A percentile compares a stretch with the other conserved stretches of the same genome.
Evolutionary conservation across 768 basidiomycete genomes (phyloP).

Genomic region (Tricholoma terreum): DNA sequence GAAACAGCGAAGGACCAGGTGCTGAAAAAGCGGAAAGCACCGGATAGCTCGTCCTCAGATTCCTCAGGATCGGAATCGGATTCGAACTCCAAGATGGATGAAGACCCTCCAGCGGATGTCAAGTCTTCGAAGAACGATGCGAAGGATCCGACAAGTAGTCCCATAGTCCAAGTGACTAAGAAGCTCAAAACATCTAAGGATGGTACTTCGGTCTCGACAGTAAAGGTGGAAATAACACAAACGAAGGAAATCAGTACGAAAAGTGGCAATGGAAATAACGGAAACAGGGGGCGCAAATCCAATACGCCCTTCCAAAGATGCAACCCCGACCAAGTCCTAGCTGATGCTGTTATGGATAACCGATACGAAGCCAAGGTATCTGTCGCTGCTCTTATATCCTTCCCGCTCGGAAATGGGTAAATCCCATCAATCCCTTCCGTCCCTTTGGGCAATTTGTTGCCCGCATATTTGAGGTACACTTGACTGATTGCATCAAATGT

Average conservation of each 20-base stretch:
- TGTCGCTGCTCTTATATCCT: conserved; percentile 5
- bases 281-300: conserved; percentile 35
- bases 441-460: neutral
- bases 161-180: conserved; percentile 45
- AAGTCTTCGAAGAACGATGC: conserved; percentile 4
- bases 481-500: neutral
- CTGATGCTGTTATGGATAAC: conserved; percentile 54
- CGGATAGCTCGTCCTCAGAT: conserved; percentile 6
- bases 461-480: neutral
- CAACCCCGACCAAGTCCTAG: conserved; percentile 55
- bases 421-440: neutral
- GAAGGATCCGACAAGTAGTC: conserved; percentile 4
- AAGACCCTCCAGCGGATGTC: conserved; percentile 7
- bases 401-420: neutral
- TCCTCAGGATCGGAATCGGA: conserved; percentile 12
- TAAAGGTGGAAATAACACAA: conserved; percentile 27
- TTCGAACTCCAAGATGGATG: neutral
- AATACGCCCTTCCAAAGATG: conserved; percentile 81
- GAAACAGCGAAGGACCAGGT: neutral
- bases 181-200: conserved; percentile 56
- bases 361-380: conserved; percentile 77
- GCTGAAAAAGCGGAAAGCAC: neutral
- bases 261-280: conserved; percentile 18
- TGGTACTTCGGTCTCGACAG: conserved; percentile 48
- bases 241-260: conserved; percentile 11